phyloP scores from a whole-genome alignment of 192 early-diverging fungal genomes.

The Tieghemiomyces parasiticus region DNA sequence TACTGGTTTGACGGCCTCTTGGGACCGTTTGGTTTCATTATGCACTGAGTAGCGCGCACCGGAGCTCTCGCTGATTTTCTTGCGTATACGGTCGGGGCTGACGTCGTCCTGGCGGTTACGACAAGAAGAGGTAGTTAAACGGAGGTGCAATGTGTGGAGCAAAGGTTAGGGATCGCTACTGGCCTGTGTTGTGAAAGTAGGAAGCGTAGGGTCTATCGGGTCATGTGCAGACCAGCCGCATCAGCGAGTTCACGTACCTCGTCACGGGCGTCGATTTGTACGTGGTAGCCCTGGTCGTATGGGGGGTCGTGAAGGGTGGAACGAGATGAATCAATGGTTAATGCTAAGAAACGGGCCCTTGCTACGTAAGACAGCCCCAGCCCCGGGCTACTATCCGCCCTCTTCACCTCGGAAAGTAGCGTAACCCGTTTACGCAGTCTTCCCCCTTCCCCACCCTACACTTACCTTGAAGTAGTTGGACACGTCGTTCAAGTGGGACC shows the following conservation, averaged over 20 bases:
- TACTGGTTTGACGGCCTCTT: constrained; percentile 25
- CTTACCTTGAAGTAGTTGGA: constrained; percentile 59
- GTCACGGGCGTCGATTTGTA: constrained; percentile 74
- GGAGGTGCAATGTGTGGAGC: no score
- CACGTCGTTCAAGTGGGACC: constrained; percentile 68
- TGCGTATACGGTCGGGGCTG: constrained; percentile 68
- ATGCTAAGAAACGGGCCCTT: no score
- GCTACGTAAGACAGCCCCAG: no score
- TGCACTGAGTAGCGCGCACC: constrained; percentile 86
- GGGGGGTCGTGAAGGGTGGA: background rate
- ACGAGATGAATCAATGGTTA: background rate
- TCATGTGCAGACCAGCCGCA: no score
- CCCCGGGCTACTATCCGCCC: no score
- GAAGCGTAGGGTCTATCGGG: no score
- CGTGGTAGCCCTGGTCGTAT: constrained; percentile 49
- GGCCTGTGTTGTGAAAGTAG: no score
- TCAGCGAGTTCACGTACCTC: constrained; percentile 20
- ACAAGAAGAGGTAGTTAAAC: no score
- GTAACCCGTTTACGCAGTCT: no score
- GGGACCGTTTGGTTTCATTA: constrained; percentile 26
- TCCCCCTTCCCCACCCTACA: no score
- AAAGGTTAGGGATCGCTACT: no score
- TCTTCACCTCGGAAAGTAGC: no score
- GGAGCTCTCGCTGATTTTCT: constrained; percentile 62
- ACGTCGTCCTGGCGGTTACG: constrained; percentile 61